A percentile compares a stretch with the other conserved stretches of the same genome.
Evolutionary conservation across 1,284 basidiomycete species (phyloP).

Genomic region (Malassezia cuniculi): DNA sequence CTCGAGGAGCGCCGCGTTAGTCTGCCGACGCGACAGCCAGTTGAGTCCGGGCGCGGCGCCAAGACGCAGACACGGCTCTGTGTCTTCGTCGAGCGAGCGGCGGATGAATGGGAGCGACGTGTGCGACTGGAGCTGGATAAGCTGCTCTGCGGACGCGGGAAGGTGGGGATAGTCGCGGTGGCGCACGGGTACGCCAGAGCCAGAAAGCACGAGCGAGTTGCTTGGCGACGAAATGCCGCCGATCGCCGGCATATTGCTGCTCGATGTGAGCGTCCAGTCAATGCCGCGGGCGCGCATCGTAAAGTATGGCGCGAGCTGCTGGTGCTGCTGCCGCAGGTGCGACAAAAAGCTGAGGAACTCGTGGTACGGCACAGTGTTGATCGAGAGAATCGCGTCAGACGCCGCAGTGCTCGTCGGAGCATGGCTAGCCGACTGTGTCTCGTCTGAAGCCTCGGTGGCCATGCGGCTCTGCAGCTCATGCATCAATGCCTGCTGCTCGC

Average conservation of each 20-base stretch:
- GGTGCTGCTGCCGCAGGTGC: conserved; percentile 63
- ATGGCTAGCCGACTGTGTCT: conserved; percentile 37
- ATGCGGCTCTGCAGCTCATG: conserved; percentile 70
- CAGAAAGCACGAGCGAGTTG: too few species aligned
- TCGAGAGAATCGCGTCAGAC: conserved; percentile 16
- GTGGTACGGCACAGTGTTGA: conserved; percentile 56
- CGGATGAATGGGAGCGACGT: conserved; percentile 67
- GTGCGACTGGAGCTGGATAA: conserved; percentile 41
- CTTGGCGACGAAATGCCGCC: neutral
- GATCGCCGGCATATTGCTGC: neutral
- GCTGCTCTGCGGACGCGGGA: conserved; percentile 33
- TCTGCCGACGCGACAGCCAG: conserved; percentile 78
- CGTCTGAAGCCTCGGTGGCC: conserved; percentile 49
- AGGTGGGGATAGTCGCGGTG: conserved; percentile 55
- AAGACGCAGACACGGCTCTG: conserved; percentile 80
- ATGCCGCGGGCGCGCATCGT: conserved; percentile 17
- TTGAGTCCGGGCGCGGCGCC: conserved; percentile 87
- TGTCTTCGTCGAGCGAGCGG: conserved; percentile 71
- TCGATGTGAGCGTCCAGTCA: conserved; percentile 6
- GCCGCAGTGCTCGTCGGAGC: conserved; percentile 7
- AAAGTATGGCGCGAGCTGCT: conserved; percentile 32
- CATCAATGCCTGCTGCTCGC: conserved; percentile 50
- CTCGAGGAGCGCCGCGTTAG: conserved; percentile 69
- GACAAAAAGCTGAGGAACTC: conserved; percentile 73
- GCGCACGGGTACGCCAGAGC: conserved; percentile 27